Conservation (phyloP, 2,329 filamentous ascomycete genomes). For the Colletotrichum tropicicola region DNA sequence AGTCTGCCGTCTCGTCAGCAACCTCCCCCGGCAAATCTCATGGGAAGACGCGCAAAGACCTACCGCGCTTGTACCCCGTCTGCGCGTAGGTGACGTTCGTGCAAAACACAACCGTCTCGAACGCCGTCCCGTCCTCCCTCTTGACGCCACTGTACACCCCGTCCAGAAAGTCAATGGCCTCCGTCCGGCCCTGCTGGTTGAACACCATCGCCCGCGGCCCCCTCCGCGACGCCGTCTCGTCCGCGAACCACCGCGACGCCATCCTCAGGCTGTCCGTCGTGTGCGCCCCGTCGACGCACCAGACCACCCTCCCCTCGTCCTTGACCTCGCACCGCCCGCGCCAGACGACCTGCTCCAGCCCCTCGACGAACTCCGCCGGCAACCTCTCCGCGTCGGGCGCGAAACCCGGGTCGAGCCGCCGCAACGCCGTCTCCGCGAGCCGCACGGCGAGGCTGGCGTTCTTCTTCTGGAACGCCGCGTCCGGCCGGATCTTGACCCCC, state of each 20-base stretch:
- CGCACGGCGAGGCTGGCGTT: conserved; percentile 66
- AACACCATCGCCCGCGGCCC: conserved; percentile 72
- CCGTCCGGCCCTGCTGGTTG: conserved; percentile 77
- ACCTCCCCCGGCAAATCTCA: not conserved
- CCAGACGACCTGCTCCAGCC: conserved; percentile 73
- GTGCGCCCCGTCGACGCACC: conserved; percentile 90
- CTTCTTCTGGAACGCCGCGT: conserved; percentile 64
- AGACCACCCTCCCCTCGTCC: conserved; percentile 58
- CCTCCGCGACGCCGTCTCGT: conserved; percentile 56
- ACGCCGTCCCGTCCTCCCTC: conserved; percentile 53
- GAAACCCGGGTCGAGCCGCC: conserved; percentile 45
- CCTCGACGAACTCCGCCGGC: conserved; percentile 67
- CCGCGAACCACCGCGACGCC: conserved; percentile 81
- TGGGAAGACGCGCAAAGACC: too few relatives aligned
- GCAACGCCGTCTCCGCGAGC: conserved; percentile 59
- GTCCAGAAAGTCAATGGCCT: conserved; percentile 53
- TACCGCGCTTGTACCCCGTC: conserved; percentile 55
- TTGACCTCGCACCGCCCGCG: conserved; percentile 81
- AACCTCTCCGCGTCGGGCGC: conserved; percentile 21
- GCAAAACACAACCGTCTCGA: conserved; percentile 84
- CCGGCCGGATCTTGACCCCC: conserved; percentile 54
- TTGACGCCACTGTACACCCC: conserved; percentile 67
- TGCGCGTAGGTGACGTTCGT: conserved; percentile 72
- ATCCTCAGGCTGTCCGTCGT: conserved; percentile 84
- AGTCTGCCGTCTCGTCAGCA: conserved; percentile 47